Base-by-base conservation (phyloP, 208 protist genomes). In the Leishmania tarentolae region DNA sequence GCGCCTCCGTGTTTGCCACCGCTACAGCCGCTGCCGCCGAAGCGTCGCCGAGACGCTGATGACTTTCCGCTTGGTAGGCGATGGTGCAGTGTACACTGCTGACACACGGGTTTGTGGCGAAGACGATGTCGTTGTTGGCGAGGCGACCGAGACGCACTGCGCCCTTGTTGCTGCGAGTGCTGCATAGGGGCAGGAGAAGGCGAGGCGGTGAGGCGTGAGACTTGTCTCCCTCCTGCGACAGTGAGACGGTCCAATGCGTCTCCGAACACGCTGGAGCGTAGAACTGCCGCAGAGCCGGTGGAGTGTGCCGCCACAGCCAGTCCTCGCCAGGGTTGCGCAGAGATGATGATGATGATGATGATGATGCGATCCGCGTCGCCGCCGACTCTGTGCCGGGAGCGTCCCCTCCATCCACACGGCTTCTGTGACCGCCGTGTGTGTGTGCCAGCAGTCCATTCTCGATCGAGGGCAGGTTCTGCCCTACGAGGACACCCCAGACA, bases 41-140 rank as follows among this genome's bases (percentile, higher is more conserved):
- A 57, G 13, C 50, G n/a, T 7, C 35, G 15, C 53, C 50, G 56
- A 9, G 28, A 42, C n/a, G 71, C 11, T 28, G 47, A 42, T 75
- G 78, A 42, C 65, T 65, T 65, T 42, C n/a, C 0, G 68, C 70
- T 72, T 68, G 75, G 37, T n/a, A 46, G 13, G 66, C 80, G 17
- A 89, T 52, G 11, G 83, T 70, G 76, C 90, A 93, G 66, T 93
- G 90, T 35, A 93, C 83, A 42, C 82, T 79, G 83, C 90, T 93
- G 56, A 93, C 80, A 71, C 83, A 93, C 4, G 87, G 87, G 73
- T 91, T 93, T 1, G 79, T 73, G n/a, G 69, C 17, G 69, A 93
- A 68, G 46, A 68, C 82, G 7, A 88, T 75, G 76, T 90, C 83
- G 76, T 88, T 90, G 76, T 74, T 86, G 47, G 65, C 24, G 21